Percentiles rank a stretch among this genome's conserved stretches.
Conservation (phyloP, 257 asterid species). For the Fraxinus pennsylvanica region DNA sequence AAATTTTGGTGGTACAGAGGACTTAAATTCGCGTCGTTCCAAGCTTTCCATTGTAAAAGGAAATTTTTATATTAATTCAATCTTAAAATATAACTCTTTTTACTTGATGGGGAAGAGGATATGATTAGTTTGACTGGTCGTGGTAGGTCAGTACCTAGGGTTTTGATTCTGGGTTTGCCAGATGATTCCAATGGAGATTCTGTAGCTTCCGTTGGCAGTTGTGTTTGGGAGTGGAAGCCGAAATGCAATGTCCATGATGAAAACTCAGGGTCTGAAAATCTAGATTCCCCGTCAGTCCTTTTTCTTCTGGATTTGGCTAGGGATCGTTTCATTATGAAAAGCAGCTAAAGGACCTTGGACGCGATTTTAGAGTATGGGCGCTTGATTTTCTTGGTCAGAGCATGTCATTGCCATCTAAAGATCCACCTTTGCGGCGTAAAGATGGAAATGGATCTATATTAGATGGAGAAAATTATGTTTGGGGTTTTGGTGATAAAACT, state of each 20-base stretch:
- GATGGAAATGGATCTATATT: constrained; percentile 30
- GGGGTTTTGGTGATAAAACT: constrained; percentile 94
- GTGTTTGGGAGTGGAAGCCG: constrained; percentile 89
- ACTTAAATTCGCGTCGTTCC: constrained; percentile 28
- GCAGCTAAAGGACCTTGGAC: constrained; percentile 89
- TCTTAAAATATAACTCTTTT: constrained; percentile 37
- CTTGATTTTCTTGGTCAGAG: constrained; percentile 94
- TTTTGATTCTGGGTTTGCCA: constrained; percentile 75
- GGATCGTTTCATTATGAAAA: constrained; percentile 95
- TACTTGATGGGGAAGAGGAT: constrained; percentile 53
- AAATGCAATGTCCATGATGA: constrained; percentile 75
- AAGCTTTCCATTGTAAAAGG: constrained; percentile 35
- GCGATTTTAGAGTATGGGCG: constrained; percentile 73
- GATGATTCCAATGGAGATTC: constrained; percentile 49
- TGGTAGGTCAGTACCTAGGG: constrained; percentile 52
- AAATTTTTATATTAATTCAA: constrained; percentile 37
- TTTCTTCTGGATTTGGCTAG: constrained; percentile 93
- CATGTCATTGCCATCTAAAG: constrained; percentile 73
- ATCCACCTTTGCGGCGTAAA: constrained; percentile 60
- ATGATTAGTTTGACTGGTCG: constrained; percentile 31
- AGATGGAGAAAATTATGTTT: constrained; percentile 42
- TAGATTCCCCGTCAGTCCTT: constrained; percentile 69
- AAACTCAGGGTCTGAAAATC: constrained; percentile 72
- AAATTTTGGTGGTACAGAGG: constrained; percentile 37
- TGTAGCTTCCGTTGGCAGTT: constrained; percentile 56